Conservation (phyloP, 495 filamentous ascomycete genomes). For the Neurospora sp. region DNA sequence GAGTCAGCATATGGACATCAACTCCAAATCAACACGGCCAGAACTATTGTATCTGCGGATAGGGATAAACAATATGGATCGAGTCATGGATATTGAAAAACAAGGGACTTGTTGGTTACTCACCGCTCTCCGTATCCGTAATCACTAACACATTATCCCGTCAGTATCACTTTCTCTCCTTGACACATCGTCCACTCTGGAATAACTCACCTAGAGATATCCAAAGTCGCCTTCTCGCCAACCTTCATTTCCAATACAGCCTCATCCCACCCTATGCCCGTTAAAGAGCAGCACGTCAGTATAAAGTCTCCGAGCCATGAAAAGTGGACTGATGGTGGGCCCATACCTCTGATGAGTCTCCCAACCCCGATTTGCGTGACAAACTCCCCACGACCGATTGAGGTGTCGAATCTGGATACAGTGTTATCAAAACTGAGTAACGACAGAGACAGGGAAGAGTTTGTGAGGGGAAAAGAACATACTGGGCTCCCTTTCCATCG, state of each 20-base stretch:
- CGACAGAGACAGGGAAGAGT: not conserved
- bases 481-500: slow-evolving; percentile 39
- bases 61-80: not conserved
- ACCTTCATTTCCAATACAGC: slow-evolving; percentile 70
- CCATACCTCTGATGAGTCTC: slow-evolving; percentile 66
- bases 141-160: slow-evolving; percentile 44
- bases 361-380: slow-evolving; percentile 60
- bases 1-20: not conserved
- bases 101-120: slow-evolving; percentile 13
- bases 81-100: not conserved
- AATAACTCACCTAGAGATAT: slow-evolving; percentile 59
- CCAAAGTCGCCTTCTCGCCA: slow-evolving; percentile 71
- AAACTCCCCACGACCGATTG: slow-evolving; percentile 55
- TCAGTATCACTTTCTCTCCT: not conserved
- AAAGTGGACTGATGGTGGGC: not conserved
- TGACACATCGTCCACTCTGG: not conserved
- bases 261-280: slow-evolving; percentile 70
- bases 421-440: not conserved
- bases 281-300: slow-evolving; percentile 1
- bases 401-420: slow-evolving; percentile 65
- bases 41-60: not conserved
- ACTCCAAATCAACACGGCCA: not conserved
- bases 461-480: slow-evolving; percentile 10
- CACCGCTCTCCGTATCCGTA: slow-evolving; percentile 70
- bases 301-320: not conserved